Base-by-base conservation (phyloP, 306 rosid genomes). In the Castanea sativa region DNA sequence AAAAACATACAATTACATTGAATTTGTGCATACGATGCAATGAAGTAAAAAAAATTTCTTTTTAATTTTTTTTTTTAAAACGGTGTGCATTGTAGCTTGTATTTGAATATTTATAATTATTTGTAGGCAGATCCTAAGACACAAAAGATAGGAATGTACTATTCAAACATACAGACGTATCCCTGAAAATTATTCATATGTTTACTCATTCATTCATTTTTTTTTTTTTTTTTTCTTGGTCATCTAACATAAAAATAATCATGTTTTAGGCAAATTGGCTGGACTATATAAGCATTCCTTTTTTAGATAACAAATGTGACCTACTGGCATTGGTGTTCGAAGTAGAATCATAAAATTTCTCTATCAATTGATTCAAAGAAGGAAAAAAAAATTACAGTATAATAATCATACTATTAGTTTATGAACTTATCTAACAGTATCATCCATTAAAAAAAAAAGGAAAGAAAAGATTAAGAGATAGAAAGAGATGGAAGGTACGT, bases 401-500 rank as follows among this genome's bases (percentile, higher is more conserved):
- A 25, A 7, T 20, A n/a, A 20, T 58, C 29, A 21, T 58, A 58
- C 12, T 58, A 21, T 21, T 12, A n/a, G 45, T 20, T 58, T 58
- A 58, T 25, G 23, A 58, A 20, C 8, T 58, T 25, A 58, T 58
- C 64, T 41, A 41, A 41, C 53, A 12, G 14, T 11, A 13, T 49
- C 16, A 49, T 49, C 53, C 53, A 49, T 12, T 49, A 1, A 25
- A 25, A 6, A 35, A 6, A 38, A 2, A 2, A 41, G 2, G 11
- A 41, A 8, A 41, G 11, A 41, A 41, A 41, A 41, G 45, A 41
- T 41, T 0, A 63, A 23, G 51, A 25, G 51, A 23, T 51, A 19
- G 35, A 23, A 55, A 41, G 19, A 61, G 67, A 53, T 49, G 53
- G 16, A 49, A 51, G 12, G 21, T 88, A 55, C 51, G 27, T 88